Base-by-base conservation (phyloP, 306 rosid species). In the Acacia crassicarpa region DNA sequence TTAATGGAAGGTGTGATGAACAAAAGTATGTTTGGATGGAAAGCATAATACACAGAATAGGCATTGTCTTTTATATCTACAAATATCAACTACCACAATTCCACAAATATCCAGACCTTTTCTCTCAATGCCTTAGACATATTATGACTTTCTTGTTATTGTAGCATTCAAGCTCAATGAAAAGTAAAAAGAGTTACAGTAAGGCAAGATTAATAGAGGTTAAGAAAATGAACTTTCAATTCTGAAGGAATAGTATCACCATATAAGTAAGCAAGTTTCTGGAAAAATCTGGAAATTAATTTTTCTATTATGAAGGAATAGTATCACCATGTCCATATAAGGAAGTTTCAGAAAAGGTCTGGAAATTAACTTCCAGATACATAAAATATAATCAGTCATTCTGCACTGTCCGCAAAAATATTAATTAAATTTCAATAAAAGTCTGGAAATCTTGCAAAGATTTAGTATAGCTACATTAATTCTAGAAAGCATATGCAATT, bases 321-420 rank as follows among this genome's bases (percentile, higher is more conserved):
- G 74, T 78, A 62, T 88, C 93, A 40, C 96, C 92, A 25, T 90
- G 90, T 76, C 96, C 92, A 25, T 90, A 91, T 76, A 90, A 76
- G 66, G 58, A 84, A 82, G 95, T 90, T 87, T 91, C 95, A 82
- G 40, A 5, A 35, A 32, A 35, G 5, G 40, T 35, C 40, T 35
- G 40, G 6, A 35, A 35, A 35, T 35, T 4, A 35, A 35, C 40
- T 35, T 89, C 95, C 78, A 91, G 82, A 78, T 91, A 91, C 93
- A 91, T 91, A 15, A 93, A 5, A 35, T 35, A 35, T 35, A 35
- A 35, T 35, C 40, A 35, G 40, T 5, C 6, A 35, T 35, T 35
- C 3, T 35, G 40, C 40, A 35, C 93, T 82, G 92, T 68, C 54
- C 23, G 59, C n/a, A 5, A 20, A 49, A 44, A 45, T 56, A 1